Conservation (phyloP, 495 filamentous ascomycete species). For the Aspergillus homomorphus region DNA sequence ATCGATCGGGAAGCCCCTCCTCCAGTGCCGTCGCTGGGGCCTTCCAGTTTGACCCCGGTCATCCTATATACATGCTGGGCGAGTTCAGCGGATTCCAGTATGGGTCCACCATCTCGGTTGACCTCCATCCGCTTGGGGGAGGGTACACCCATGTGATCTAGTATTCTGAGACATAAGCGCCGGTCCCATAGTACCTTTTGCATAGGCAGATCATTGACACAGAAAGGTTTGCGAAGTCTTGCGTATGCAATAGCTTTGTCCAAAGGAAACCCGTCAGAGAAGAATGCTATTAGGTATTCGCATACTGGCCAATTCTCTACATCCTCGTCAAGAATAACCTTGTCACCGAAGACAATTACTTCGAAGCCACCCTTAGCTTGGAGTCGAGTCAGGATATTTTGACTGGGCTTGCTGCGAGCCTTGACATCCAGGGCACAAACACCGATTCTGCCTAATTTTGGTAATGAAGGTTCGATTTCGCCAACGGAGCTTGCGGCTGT, state of each 20-base stretch:
- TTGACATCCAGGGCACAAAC: conserved; percentile 96
- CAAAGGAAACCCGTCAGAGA: conserved; percentile 93
- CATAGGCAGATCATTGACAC: conserved; percentile 97
- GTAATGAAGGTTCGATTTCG: conserved; percentile 31
- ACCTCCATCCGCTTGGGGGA: conserved; percentile 90
- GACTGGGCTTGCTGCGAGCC: conserved; percentile 90
- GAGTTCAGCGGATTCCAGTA: conserved; percentile 68
- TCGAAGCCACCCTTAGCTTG: conserved; percentile 91
- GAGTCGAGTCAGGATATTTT: conserved; percentile 90
- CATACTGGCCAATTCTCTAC: conserved; percentile 61
- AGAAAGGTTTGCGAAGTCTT: conserved; percentile 87
- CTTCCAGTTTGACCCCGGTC: conserved; percentile 75
- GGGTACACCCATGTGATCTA: conserved; percentile 84
- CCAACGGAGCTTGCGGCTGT: conserved; percentile 67
- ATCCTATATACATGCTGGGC: conserved; percentile 73
- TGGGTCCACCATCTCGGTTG: conserved; percentile 88
- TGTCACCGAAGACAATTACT: conserved; percentile 95
- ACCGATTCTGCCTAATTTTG: conserved; percentile 66
- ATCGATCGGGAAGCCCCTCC: conserved; percentile 55
- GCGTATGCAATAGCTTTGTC: conserved; percentile 97
- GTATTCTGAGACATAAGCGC: conserved; percentile 77
- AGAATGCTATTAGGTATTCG: conserved; percentile 97
- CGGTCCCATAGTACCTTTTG: conserved; percentile 98
- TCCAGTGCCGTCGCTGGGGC: conserved; percentile 68
- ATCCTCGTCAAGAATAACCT: conserved; percentile 93